Conservation (phyloP, 1,284 basidiomycete genomes). For the Coniferiporia sulphurascens region DNA sequence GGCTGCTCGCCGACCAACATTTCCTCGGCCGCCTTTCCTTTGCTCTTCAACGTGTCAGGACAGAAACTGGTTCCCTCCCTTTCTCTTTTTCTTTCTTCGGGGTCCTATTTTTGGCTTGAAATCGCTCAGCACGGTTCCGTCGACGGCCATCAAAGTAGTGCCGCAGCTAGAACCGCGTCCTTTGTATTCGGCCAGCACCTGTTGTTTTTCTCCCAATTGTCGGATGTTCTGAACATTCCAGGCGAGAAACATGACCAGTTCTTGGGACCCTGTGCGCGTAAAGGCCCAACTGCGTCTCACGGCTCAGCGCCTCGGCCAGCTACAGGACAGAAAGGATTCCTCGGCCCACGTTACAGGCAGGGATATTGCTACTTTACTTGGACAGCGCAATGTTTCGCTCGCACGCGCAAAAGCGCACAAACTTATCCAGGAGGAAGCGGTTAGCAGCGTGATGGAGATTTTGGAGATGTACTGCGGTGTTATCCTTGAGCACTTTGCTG, state of each 20-base stretch:
- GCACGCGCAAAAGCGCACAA: slow-evolving; percentile 68
- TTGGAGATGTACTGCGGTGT: slow-evolving; percentile 63
- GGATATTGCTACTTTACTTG: slow-evolving; percentile 62
- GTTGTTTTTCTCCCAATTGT: background rate
- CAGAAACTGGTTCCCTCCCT: too few species aligned
- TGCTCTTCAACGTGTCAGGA: too few species aligned
- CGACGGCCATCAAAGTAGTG: too few species aligned
- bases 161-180: too few species aligned
- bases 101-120: too few species aligned
- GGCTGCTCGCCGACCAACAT: too few species aligned
- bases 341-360: slow-evolving; percentile 53
- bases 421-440: slow-evolving; percentile 56
- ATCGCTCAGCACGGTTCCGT: too few species aligned
- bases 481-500: slow-evolving; percentile 51
- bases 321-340: slow-evolving; percentile 65
- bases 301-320: slow-evolving; percentile 59
- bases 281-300: slow-evolving; percentile 61
- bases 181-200: too few species aligned
- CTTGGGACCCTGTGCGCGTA: slow-evolving; percentile 23
- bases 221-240: too few species aligned
- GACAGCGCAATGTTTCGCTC: slow-evolving; percentile 51
- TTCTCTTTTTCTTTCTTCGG: too few species aligned
- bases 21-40: too few species aligned
- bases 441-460: slow-evolving; percentile 55
- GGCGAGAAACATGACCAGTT: slow-evolving; percentile 3